Percentiles rank a stretch among this genome's conserved stretches.
Evolutionary conservation across 1,139 yeast genomes (phyloP).

Genomic region (Magnusiomyces suaveolens): DNA sequence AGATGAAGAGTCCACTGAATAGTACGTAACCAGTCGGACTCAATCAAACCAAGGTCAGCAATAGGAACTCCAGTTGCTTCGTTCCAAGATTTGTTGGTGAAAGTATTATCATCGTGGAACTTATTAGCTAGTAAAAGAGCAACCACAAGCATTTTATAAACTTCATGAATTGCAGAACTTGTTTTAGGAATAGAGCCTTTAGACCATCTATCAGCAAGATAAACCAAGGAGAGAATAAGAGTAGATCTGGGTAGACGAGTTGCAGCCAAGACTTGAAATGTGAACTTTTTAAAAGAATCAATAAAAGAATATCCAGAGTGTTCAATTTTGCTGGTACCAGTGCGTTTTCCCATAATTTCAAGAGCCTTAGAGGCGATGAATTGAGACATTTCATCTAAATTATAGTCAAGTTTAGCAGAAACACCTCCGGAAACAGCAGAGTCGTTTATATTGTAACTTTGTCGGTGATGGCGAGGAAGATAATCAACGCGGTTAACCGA

Average conservation of each 20-base stretch:
- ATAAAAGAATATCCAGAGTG: slow-evolving; percentile 32
- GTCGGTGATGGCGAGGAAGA: slow-evolving; percentile 10
- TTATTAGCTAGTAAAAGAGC: slow-evolving; percentile 81
- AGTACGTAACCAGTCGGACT: slow-evolving; percentile 57
- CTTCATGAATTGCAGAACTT: slow-evolving; percentile 25
- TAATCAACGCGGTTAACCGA: slow-evolving; percentile 20
- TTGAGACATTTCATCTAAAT: slow-evolving; percentile 63
- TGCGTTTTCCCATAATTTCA: slow-evolving; percentile 39
- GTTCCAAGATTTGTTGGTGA: slow-evolving; percentile 90
- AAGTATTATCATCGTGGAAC: slow-evolving; percentile 92
- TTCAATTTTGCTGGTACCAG: slow-evolving; percentile 16
- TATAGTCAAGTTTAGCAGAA: slow-evolving; percentile 67
- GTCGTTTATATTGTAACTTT: slow-evolving; percentile 19
- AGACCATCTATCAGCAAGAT: slow-evolving; percentile 44
- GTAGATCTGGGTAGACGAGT: slow-evolving; percentile 82
- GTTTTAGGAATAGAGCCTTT: slow-evolving; percentile 22
- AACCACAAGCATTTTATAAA: slow-evolving; percentile 53
- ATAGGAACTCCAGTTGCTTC: slow-evolving; percentile 81
- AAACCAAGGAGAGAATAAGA: slow-evolving; percentile 67
- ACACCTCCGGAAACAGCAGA: slow-evolving; percentile 54
- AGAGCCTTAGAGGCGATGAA: slow-evolving; percentile 61
- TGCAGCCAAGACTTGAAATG: slow-evolving; percentile 69
- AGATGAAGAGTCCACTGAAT: slow-evolving; percentile 31
- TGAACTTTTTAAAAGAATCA: slow-evolving; percentile 47
- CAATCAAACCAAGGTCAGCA: slow-evolving; percentile 50